phyloP scores from a whole-genome alignment of 192 early-diverging fungal species.

The Phycomyces nitens region DNA sequence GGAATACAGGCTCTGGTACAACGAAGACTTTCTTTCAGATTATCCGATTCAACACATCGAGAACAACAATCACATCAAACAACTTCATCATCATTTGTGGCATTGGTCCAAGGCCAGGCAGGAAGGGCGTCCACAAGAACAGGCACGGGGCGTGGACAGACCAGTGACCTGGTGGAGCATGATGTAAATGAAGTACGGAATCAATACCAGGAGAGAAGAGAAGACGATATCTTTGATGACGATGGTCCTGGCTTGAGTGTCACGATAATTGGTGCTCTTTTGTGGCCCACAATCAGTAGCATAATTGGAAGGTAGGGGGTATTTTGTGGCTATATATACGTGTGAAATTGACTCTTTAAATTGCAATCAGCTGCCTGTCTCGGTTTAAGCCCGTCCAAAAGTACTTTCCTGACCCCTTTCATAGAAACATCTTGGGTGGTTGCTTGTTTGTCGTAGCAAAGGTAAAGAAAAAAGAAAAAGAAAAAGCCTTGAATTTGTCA shows the following conservation, averaged over 20 bases:
- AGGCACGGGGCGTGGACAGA: too few species aligned
- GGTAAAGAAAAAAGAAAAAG: too few species aligned
- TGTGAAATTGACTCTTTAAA: background rate
- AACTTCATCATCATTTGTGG: too few species aligned
- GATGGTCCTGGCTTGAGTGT: constrained; percentile 36
- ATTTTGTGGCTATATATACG: background rate
- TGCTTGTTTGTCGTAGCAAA: constrained; percentile 32
- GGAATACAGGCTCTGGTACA: background rate
- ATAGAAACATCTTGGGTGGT: constrained; percentile 29
- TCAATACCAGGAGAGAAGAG: constrained; percentile 25
- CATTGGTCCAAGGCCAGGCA: too few species aligned
- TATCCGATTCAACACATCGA: too few species aligned
- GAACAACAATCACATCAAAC: too few species aligned
- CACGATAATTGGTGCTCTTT: constrained; percentile 60
- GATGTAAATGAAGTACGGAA: constrained; percentile 1
- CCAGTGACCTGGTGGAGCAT: too few species aligned
- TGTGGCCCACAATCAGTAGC: constrained; percentile 65
- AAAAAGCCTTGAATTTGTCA: too few species aligned
- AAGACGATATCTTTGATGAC: constrained; percentile 4
- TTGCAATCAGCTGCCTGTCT: background rate
- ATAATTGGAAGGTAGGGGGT: constrained; percentile 51
- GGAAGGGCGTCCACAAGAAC: too few species aligned
- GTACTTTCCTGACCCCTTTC: constrained; percentile 30
- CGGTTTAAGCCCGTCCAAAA: constrained; percentile 17
- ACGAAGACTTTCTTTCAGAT: too few species aligned